These are phyloP conservation scores for Mortierella antarctica DNA, from an alignment of 192 early-diverging fungal species.

Conservation along the genomic window DNA sequence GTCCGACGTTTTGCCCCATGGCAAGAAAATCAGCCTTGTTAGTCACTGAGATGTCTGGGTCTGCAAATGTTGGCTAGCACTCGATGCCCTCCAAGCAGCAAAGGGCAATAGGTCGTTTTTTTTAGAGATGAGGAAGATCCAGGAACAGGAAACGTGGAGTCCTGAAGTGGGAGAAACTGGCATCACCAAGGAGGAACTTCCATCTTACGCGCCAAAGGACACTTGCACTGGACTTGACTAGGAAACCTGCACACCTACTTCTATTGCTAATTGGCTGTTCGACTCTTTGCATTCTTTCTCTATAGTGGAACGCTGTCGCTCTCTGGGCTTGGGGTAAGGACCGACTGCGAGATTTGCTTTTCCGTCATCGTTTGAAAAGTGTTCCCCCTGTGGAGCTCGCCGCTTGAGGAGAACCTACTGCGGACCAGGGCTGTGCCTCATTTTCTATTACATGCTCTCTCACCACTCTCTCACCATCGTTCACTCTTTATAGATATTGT, in stretches of 20 bases:
- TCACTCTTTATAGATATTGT: constrained; percentile 81
- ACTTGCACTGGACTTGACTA: not conserved
- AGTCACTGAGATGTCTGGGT: too few species aligned
- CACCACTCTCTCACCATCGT: constrained; percentile 6
- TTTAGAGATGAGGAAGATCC: too few species aligned
- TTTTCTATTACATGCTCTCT: not conserved
- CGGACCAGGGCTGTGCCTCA: constrained; percentile 41
- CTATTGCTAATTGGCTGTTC: not conserved
- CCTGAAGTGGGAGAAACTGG: too few species aligned
- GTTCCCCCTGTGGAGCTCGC: not conserved
- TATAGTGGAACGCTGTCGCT: constrained; percentile 97
- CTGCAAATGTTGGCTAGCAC: too few species aligned
- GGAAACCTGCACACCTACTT: not conserved
- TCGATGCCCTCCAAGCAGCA: too few species aligned
- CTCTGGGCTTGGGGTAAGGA: constrained; percentile 96
- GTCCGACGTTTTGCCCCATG: too few species aligned
- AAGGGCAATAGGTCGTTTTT: too few species aligned
- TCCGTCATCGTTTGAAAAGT: too few species aligned
- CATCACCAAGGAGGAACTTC: too few species aligned
- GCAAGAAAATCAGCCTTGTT: too few species aligned
- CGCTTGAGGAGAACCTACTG: constrained; percentile 5
- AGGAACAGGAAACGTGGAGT: too few species aligned
- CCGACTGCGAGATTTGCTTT: not conserved
- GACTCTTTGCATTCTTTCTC: constrained; percentile 1
- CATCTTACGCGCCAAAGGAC: too few species aligned